A percentile compares a stretch with the other conserved stretches of the same genome.
Evolutionary conservation across 164 flowering plant genomes (phyloP).

Genomic region (Piper betle): DNA sequence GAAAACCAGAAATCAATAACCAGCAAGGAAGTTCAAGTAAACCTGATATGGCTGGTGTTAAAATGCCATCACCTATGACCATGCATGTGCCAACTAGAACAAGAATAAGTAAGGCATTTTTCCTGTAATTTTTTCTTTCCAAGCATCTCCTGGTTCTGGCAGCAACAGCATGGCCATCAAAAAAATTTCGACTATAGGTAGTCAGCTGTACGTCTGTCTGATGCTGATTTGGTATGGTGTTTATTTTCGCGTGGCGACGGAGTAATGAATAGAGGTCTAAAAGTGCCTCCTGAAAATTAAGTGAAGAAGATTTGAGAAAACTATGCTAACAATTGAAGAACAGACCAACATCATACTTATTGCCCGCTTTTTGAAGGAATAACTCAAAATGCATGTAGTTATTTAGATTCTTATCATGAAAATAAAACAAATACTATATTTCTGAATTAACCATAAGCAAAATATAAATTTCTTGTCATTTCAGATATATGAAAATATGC

Average conservation of each 20-base stretch:
- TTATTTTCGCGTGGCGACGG: conserved; percentile 83
- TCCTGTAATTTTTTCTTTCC: conserved; percentile 41
- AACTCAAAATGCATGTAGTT: too few species aligned
- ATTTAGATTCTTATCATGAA: too few species aligned
- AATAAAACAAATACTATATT: too few species aligned
- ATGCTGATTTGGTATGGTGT: conserved; percentile 83
- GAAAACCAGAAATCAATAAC: not conserved
- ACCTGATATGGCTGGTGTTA: conserved; percentile 99
- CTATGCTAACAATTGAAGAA: not conserved
- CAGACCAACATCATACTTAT: not conserved
- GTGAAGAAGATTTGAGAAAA: not conserved
- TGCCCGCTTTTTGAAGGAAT: not conserved
- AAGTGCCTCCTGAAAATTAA: conserved; percentile 62
- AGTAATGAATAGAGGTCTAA: conserved; percentile 85
- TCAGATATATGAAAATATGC: too few species aligned
- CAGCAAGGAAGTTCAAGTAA: not conserved
- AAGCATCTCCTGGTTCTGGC: conserved; percentile 87
- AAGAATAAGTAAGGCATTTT: conserved; percentile 57
- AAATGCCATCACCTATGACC: conserved; percentile 96
- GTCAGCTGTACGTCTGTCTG: conserved; percentile 86
- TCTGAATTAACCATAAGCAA: too few species aligned
- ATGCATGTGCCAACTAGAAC: conserved; percentile 93
- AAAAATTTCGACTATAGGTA: conserved; percentile 65
- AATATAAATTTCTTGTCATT: too few species aligned
- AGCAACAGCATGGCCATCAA: conserved; percentile 71